Evolutionary conservation across 208 protist species (phyloP).

Genomic region (Leishmania gerbilli): DNA sequence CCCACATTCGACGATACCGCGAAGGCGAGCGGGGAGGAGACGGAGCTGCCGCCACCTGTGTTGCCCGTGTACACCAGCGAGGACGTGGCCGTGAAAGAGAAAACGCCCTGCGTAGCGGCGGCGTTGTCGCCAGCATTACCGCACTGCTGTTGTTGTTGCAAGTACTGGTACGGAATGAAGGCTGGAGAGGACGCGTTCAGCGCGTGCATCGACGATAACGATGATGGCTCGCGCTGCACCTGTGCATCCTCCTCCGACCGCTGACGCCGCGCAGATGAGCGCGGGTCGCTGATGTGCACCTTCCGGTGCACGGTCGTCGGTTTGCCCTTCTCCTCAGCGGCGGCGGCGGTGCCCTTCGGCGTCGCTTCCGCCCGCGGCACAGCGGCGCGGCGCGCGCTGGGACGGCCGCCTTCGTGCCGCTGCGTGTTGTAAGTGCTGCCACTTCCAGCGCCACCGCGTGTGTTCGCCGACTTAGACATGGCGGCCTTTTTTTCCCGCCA

Average conservation of each 20-base stretch:
- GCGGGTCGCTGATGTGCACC: not conserved
- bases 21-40: conserved; percentile 21
- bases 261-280: conserved; percentile 1
- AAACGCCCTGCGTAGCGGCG: not conserved
- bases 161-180: conserved; percentile 21
- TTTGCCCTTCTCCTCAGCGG: not conserved
- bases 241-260: not conserved
- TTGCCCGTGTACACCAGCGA: conserved; percentile 15
- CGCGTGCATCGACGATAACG: not conserved
- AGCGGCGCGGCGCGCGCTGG: not conserved
- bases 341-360: not conserved
- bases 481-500: not conserved
- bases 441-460: not conserved
- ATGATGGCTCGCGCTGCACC: not conserved
- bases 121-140: conserved; percentile 5
- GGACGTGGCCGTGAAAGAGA: conserved; percentile 16
- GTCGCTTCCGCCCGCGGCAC: conserved; percentile 1
- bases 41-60: conserved; percentile 7
- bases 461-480: not conserved
- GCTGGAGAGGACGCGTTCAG: conserved; percentile 25
- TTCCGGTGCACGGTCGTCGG: not conserved
- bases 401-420: not conserved
- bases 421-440: conserved; percentile 2
- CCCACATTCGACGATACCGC: not conserved
- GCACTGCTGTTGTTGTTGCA: conserved; percentile 1